A percentile compares a stretch with the other conserved stretches of the same genome.
Evolutionary conservation across 2,329 filamentous ascomycete species (phyloP).

Genomic region (Diaporthe sp.): DNA sequence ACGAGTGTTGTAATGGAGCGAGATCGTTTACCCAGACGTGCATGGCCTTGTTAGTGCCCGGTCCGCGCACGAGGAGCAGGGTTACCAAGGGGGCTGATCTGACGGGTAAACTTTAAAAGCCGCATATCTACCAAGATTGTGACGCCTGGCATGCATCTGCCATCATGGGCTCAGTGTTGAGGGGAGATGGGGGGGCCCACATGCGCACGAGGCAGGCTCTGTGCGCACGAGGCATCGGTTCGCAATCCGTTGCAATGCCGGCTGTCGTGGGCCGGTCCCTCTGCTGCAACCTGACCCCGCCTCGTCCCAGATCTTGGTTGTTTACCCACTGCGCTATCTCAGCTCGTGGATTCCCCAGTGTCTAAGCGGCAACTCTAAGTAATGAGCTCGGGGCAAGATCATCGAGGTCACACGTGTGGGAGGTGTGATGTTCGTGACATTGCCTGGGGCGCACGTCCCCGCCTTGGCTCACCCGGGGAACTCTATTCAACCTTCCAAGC

Average conservation of each 20-base stretch:
- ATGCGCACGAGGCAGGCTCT: neutral
- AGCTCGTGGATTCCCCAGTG: neutral
- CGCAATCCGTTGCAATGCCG: neutral
- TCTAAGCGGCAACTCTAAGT: constrained; percentile 8
- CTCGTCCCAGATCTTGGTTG: neutral
- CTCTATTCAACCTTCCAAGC: neutral
- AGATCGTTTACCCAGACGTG: neutral
- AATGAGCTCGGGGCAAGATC: neutral
- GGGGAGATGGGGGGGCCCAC: neutral
- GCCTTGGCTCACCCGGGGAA: neutral
- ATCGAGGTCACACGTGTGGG: neutral
- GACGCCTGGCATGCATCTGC: neutral
- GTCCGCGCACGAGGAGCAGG: neutral
- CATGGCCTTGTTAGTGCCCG: neutral
- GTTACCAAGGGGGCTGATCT: neutral
- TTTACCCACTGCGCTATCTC: neutral
- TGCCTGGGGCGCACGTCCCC: constrained; percentile 5
- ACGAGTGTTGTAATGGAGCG: too few species aligned
- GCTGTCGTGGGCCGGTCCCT: neutral
- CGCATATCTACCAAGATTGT: neutral
- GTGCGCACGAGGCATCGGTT: constrained; percentile 18
- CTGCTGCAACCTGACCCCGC: neutral
- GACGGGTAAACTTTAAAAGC: neutral
- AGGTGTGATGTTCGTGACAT: neutral
- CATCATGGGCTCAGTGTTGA: neutral